A percentile compares a stretch with the other conserved stretches of the same genome.
Conservation (phyloP, 306 rosid genomes). For the Acacia acuminata region DNA sequence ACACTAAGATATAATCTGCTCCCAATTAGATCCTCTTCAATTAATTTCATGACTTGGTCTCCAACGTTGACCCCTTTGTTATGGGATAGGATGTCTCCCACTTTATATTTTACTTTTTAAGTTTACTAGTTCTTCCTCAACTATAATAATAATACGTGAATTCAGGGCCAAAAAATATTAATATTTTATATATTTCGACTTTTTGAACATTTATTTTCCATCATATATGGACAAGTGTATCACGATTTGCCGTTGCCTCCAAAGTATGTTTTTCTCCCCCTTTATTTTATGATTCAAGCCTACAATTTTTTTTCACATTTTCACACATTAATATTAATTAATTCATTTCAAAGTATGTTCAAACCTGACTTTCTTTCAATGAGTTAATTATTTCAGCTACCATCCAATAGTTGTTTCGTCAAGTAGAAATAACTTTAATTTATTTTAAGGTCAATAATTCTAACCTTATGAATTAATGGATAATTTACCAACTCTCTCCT, state of each 20-base stretch:
- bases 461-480: neutral
- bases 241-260: neutral
- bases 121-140: neutral
- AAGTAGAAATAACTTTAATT: neutral
- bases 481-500: too few relatives aligned
- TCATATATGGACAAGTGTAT: neutral
- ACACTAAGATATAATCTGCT: too few relatives aligned
- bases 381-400: neutral
- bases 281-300: neutral
- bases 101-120: neutral
- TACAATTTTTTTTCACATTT: neutral
- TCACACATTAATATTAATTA: neutral
- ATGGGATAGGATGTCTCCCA: conserved; percentile 4
- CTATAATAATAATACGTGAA: neutral
- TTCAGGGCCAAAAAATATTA: neutral
- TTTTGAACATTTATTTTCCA: neutral
- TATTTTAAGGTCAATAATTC: neutral
- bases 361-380: neutral
- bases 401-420: neutral
- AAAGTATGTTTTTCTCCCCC: neutral
- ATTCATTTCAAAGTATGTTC: neutral
- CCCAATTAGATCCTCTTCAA: neutral
- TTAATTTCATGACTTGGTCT: conserved; percentile 24
- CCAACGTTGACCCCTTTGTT: conserved; percentile 15
- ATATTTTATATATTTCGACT: neutral